Percentiles rank a stretch among this genome's conserved stretches.
Conservation (phyloP, 2,329 filamentous ascomycete genomes). For the Fusarium sulawesiense region DNA sequence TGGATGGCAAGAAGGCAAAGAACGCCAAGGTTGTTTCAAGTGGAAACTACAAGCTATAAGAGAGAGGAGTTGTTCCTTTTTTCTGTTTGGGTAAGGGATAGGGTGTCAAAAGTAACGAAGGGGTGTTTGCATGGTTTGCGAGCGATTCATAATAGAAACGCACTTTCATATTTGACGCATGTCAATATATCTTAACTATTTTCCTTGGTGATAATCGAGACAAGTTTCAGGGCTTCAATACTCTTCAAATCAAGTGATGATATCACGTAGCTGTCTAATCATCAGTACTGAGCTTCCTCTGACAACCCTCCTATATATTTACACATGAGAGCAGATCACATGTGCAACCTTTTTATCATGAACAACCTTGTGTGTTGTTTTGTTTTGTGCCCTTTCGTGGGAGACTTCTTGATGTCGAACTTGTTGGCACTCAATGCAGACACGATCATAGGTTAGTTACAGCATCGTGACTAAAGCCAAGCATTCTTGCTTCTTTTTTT, state of each 20-base stretch:
- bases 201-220: constrained; percentile 1
- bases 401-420: not conserved
- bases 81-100: constrained; percentile 12
- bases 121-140: constrained; percentile 35
- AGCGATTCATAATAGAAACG: constrained; percentile 42
- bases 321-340: not conserved
- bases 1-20: constrained; percentile 82
- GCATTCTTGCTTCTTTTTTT: not conserved
- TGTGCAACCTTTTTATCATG: not conserved
- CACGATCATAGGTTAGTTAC: no score
- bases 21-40: constrained; percentile 63
- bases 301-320: not conserved
- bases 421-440: not conserved
- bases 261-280: not conserved
- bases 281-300: not conserved
- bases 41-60: constrained; percentile 71
- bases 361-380: not conserved
- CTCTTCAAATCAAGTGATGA: not conserved
- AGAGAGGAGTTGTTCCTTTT: constrained; percentile 3
- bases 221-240: not conserved
- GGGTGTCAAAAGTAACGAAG: constrained; percentile 23
- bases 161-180: constrained; percentile 32
- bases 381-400: not conserved
- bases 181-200: constrained; percentile 12
- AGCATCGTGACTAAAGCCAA: not conserved